Evolutionary conservation across 495 filamentous ascomycete species (phyloP).

Genomic region (Penicillium steckii): DNA sequence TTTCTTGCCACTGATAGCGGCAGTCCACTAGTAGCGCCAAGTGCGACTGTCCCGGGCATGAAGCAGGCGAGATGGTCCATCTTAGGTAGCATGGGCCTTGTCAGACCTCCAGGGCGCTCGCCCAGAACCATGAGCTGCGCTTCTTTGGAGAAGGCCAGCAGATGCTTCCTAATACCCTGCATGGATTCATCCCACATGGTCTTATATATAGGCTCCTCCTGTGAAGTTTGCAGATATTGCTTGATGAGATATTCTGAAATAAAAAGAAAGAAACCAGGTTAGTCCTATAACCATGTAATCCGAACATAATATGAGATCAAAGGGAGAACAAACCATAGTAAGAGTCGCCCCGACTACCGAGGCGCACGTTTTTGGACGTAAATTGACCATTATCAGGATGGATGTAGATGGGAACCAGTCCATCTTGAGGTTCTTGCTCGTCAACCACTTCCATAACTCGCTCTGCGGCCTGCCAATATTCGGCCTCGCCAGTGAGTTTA

Average conservation of each 20-base stretch:
- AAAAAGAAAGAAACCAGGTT: not conserved
- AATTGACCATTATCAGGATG: constrained; percentile 78
- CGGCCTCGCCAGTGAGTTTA: constrained; percentile 86
- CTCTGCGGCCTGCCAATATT: constrained; percentile 89
- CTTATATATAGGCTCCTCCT: constrained; percentile 80
- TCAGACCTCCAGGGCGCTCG: constrained; percentile 77
- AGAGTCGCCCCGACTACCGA: constrained; percentile 91
- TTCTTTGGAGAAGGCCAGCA: constrained; percentile 81
- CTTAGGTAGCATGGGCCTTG: constrained; percentile 66
- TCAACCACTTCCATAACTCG: constrained; percentile 90
- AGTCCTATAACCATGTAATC: too few relatives aligned
- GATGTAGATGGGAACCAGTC: constrained; percentile 88
- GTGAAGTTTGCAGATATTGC: constrained; percentile 89
- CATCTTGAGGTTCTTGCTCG: constrained; percentile 71
- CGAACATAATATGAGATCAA: not conserved
- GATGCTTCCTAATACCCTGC: constrained; percentile 81
- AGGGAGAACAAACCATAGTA: constrained; percentile 69
- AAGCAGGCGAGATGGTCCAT: constrained; percentile 99
- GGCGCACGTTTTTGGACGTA: constrained; percentile 77
- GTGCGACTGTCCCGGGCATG: constrained; percentile 92
- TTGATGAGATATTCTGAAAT: constrained; percentile 86
- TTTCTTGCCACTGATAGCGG: constrained; percentile 72
- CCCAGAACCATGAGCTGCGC: constrained; percentile 81
- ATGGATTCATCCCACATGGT: constrained; percentile 92
- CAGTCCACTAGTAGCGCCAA: constrained; percentile 78